Evolutionary conservation across 768 basidiomycete species (phyloP).

Genomic region (Kockovaella imperatae): DNA sequence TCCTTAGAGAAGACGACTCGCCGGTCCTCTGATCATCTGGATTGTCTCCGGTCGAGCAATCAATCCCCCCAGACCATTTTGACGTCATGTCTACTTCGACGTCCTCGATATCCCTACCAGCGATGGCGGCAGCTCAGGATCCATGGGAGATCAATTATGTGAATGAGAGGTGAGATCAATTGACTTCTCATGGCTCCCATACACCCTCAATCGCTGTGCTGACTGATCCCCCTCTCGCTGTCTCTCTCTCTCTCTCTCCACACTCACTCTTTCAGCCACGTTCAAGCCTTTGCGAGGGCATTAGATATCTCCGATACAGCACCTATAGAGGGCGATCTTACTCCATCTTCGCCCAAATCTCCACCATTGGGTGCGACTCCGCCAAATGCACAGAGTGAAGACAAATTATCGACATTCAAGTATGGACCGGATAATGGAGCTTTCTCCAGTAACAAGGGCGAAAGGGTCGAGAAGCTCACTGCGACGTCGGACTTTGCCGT

Average conservation of each 20-base stretch:
- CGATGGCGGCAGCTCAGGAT: constrained; percentile 3
- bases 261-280: constrained; percentile 49
- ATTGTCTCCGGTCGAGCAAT: not conserved
- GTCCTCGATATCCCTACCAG: not conserved
- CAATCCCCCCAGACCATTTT: not conserved
- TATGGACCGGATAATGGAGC: constrained; percentile 26
- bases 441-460: constrained; percentile 4
- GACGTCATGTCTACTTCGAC: constrained; percentile 1
- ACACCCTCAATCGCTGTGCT: not conserved
- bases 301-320: constrained; percentile 55
- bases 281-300: constrained; percentile 70
- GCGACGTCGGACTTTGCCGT: constrained; percentile 46
- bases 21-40: too few species aligned
- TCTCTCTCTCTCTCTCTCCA: not conserved
- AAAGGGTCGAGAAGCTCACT: constrained; percentile 42
- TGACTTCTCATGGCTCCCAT: not conserved
- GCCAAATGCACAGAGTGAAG: constrained; percentile 1
- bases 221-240: not conserved
- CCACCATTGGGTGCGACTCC: constrained; percentile 22
- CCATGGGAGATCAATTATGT: constrained; percentile 56
- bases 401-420: constrained; percentile 17
- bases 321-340: constrained; percentile 22
- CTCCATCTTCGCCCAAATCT: constrained; percentile 21
- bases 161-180: constrained; percentile 57
- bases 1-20: too few species aligned